Base-by-base conservation (phyloP, 1,139 yeast species). In the Yarrowia galli region DNA sequence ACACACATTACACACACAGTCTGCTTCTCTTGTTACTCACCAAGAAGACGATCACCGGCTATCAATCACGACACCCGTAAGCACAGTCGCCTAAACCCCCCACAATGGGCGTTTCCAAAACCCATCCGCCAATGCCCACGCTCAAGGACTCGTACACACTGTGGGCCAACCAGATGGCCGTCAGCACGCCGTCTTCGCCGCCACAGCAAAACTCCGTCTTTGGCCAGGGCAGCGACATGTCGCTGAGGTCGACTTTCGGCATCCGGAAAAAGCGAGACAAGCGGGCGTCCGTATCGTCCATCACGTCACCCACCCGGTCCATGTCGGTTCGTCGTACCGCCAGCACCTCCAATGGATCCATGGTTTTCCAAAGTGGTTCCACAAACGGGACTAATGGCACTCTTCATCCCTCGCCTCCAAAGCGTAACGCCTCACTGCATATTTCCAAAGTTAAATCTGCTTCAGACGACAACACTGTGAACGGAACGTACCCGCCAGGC, bases 141-240 rank as follows among this genome's bases (percentile, higher is more conserved):
- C 51, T 58, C 28, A 42, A 40, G 51, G 64, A 40, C 51, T 43
- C 51, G 42, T 58, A 58, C 64, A 58, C 45, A 4, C 32, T 58
- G 64, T 58, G 64, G 64, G 64, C 64, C 28, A 40, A 58, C 64
- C 64, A 58, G 46, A 58, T 58, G 64, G 64, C 64, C 28, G 16
- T 32, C 16, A 38, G 48, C 51, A 58, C 64, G 12, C 64, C 64
- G 10, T 18, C 42, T 20, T 58, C 64, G 12, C 64, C 64, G 12
- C 64, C 64, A 1, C 64, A 58, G 20, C 15, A 7, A 9, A 43
- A 58, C 42, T n/a, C 28, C 22, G 64, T 58, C 16, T 58, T 58
- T 43, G 64, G 64, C 25, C 51, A 43, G 32, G 64, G 64, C 28
- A 13, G 32, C 13, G 49, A 58, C 36, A 13, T 40, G 6, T 42